phyloP scores from a whole-genome alignment of 176 grass and related monocot species.

The Poa annua region DNA sequence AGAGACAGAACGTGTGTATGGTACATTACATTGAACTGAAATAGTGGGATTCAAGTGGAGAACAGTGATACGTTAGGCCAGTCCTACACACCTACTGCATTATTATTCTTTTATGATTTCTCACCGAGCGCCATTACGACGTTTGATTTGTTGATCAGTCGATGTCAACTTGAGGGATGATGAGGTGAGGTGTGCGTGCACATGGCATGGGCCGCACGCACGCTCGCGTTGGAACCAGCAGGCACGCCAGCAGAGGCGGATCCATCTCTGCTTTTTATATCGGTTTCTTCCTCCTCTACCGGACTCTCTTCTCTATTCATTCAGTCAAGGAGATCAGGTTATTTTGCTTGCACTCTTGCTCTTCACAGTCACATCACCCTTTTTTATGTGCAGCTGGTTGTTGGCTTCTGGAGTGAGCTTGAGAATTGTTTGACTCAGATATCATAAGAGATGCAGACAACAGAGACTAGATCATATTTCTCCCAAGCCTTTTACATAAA shows the following conservation, averaged over 20 bases:
- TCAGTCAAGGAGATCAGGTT: background rate
- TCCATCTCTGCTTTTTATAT: background rate
- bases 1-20: background rate
- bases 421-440: background rate
- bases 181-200: slow-evolving; percentile 41
- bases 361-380: background rate
- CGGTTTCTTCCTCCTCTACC: background rate
- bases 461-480: background rate
- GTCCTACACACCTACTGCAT: background rate
- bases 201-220: slow-evolving; percentile 42
- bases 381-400: background rate
- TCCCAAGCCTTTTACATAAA: background rate
- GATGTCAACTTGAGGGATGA: background rate
- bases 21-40: background rate
- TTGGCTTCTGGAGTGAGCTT: background rate
- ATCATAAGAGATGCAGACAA: background rate
- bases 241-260: slow-evolving; percentile 26
- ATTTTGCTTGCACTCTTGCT: background rate
- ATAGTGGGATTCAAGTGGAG: background rate
- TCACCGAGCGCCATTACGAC: background rate
- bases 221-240: slow-evolving; percentile 17
- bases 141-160: slow-evolving; percentile 7
- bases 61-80: background rate
- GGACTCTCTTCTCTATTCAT: background rate
- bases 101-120: background rate